Conservation (phyloP, 805 yeast species). For the Candida awuae region DNA sequence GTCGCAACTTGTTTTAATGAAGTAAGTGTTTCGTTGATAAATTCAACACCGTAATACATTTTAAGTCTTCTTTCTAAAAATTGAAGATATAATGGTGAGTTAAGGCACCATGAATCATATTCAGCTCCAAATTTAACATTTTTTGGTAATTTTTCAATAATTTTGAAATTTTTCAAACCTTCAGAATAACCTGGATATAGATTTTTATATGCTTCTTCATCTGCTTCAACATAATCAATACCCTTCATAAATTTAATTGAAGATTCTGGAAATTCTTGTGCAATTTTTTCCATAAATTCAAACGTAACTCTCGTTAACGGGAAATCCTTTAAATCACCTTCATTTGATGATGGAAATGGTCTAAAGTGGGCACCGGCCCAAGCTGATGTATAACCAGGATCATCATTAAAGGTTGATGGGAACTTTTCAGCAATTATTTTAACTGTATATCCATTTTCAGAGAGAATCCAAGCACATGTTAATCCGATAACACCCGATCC, state of each 20-base stretch:
- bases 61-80: conserved; percentile 18
- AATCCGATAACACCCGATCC: conserved; percentile 37
- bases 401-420: conserved; percentile 42
- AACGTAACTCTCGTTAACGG: conserved; percentile 43
- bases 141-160: conserved; percentile 28
- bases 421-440: conserved; percentile 35
- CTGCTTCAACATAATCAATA: conserved; percentile 45
- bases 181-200: conserved; percentile 35
- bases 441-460: conserved; percentile 28
- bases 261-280: conserved; percentile 40
- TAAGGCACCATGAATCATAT: conserved; percentile 54
- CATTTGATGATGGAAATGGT: conserved; percentile 47
- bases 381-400: conserved; percentile 40
- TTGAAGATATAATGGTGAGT: conserved; percentile 43
- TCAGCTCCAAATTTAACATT: conserved; percentile 41
- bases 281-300: conserved; percentile 34
- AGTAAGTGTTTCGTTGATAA: conserved; percentile 26
- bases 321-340: conserved; percentile 37
- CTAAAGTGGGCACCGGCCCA: conserved; percentile 81
- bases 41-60: conserved; percentile 23
- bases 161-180: conserved; percentile 33
- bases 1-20: conserved; percentile 36
- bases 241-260: conserved; percentile 49
- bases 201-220: conserved; percentile 25
- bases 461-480: conserved; percentile 37